Percentiles rank a stretch among this genome's conserved stretches.
phyloP scores from a whole-genome alignment of 2,329 filamentous ascomycete species.

The Hypoxylon sp. region DNA sequence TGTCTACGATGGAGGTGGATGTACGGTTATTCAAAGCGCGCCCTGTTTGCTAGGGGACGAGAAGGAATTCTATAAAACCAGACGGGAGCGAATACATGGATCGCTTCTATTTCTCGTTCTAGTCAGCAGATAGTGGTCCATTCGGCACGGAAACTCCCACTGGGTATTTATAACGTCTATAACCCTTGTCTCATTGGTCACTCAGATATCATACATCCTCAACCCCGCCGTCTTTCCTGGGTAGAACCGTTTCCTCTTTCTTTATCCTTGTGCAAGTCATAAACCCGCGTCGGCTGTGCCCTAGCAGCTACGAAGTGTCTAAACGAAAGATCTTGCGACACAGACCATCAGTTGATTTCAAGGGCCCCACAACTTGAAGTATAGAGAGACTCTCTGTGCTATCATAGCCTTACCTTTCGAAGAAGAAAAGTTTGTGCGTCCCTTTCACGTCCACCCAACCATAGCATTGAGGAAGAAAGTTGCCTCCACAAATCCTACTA shows the following conservation, averaged over 20 bases:
- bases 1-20: slow-evolving; percentile 26
- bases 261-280: slow-evolving; percentile 23
- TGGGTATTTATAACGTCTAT: slow-evolving; percentile 37
- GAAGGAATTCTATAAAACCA: slow-evolving; percentile 48
- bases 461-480: slow-evolving; percentile 3
- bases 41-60: slow-evolving; percentile 2
- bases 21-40: slow-evolving; percentile 22
- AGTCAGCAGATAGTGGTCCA: slow-evolving; percentile 29
- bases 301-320: slow-evolving; percentile 13
- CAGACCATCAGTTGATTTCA: slow-evolving; percentile 16
- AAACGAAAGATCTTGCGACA: slow-evolving; percentile 11
- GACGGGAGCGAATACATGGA: slow-evolving; percentile 45
- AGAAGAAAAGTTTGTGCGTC: slow-evolving; percentile 36
- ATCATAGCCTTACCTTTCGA: slow-evolving; percentile 8
- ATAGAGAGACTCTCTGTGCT: slow-evolving; percentile 10
- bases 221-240: slow-evolving; percentile 41
- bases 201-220: slow-evolving; percentile 37
- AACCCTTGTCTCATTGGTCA: slow-evolving; percentile 32
- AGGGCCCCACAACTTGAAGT: slow-evolving; percentile 14
- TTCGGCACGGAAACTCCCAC: slow-evolving; percentile 32
- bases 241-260: slow-evolving; percentile 20
- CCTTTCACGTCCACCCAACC: slow-evolving; percentile 18
- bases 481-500: not conserved
- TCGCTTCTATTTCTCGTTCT: slow-evolving; percentile 32
- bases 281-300: slow-evolving; percentile 13